Percentiles rank a stretch among this genome's conserved stretches.
Evolutionary conservation across 2,329 filamentous ascomycete species (phyloP).

Genomic region (Epichloe gansuensis): DNA sequence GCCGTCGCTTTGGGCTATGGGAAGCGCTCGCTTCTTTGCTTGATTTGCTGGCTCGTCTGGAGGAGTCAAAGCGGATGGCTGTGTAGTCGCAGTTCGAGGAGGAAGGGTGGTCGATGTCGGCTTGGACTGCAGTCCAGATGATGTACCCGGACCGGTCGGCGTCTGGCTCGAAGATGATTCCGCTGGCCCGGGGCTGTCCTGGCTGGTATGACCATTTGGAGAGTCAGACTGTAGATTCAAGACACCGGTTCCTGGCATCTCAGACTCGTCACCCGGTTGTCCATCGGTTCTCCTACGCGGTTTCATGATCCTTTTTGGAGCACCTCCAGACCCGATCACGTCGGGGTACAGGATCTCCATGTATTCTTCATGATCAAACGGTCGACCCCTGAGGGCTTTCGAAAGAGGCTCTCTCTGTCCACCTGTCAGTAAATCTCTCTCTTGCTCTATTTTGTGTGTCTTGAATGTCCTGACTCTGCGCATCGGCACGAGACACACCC

Average conservation of each 20-base stretch:
- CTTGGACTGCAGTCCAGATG: constrained; percentile 13
- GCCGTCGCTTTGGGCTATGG: constrained; percentile 8
- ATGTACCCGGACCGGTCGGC: constrained; percentile 13
- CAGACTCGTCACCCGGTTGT: constrained; percentile 31
- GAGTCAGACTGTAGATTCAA: constrained; percentile 30
- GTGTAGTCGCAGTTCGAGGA: constrained; percentile 25
- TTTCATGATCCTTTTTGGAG: constrained; percentile 46
- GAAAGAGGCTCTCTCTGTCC: constrained; percentile 43
- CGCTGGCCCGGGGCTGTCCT: constrained; percentile 15
- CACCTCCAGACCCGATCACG: constrained; percentile 45
- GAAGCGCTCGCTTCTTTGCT: constrained; percentile 29
- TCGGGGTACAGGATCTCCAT: constrained; percentile 49
- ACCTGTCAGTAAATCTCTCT: background rate
- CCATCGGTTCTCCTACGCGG: constrained; percentile 36
- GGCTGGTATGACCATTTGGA: constrained; percentile 11
- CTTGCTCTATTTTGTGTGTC: background rate
- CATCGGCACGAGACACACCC: constrained; percentile 11
- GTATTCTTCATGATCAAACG: constrained; percentile 47
- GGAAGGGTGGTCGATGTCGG: constrained; percentile 23
- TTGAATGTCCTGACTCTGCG: background rate
- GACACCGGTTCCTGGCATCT: constrained; percentile 34
- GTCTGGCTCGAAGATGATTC: constrained; percentile 19
- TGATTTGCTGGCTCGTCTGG: constrained; percentile 37
- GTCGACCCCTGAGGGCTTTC: constrained; percentile 40
- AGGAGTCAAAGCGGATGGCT: constrained; percentile 37